These are phyloP conservation scores for Porcisia deanei DNA, from an alignment of 208 protist genomes.

Conservation along the genomic window DNA sequence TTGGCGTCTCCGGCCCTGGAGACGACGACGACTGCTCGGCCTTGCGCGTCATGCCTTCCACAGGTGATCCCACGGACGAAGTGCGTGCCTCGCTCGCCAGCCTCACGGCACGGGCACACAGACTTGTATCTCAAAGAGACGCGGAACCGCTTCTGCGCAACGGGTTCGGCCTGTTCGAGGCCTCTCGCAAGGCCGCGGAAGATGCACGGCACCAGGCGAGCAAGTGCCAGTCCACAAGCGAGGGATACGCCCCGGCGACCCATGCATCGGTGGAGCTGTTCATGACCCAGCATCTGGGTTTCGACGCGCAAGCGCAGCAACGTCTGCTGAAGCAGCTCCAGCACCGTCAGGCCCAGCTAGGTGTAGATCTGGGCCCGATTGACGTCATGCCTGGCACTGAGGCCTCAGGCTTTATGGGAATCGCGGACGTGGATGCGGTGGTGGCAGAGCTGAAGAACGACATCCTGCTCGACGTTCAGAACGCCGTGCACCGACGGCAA, in stretches of 20 bases:
- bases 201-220: conserved; percentile 33
- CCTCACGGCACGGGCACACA: conserved; percentile 70
- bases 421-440: conserved; percentile 55
- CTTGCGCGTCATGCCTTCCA: conserved; percentile 32
- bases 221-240: conserved; percentile 33
- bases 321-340: conserved; percentile 79
- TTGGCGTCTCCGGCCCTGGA: conserved; percentile 10
- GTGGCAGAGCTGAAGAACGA: conserved; percentile 56
- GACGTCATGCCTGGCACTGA: conserved; percentile 25
- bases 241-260: conserved; percentile 38
- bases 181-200: conserved; percentile 50
- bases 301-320: conserved; percentile 81
- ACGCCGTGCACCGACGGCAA: conserved; percentile 65
- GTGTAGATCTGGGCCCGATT: conserved; percentile 32
- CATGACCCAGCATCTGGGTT: conserved; percentile 77
- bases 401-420: conserved; percentile 24
- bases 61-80: conserved; percentile 52
- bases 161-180: conserved; percentile 66
- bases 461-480: conserved; percentile 56
- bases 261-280: conserved; percentile 84
- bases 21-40: conserved; percentile 9
- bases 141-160: conserved; percentile 61
- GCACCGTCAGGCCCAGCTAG: conserved; percentile 47
- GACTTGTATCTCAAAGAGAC: conserved; percentile 48
- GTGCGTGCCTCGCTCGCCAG: conserved; percentile 65